Percentiles rank a stretch among this genome's conserved stretches.
Conservation (phyloP, 2,329 filamentous ascomycete genomes). For the Trichoderma oligosporum region DNA sequence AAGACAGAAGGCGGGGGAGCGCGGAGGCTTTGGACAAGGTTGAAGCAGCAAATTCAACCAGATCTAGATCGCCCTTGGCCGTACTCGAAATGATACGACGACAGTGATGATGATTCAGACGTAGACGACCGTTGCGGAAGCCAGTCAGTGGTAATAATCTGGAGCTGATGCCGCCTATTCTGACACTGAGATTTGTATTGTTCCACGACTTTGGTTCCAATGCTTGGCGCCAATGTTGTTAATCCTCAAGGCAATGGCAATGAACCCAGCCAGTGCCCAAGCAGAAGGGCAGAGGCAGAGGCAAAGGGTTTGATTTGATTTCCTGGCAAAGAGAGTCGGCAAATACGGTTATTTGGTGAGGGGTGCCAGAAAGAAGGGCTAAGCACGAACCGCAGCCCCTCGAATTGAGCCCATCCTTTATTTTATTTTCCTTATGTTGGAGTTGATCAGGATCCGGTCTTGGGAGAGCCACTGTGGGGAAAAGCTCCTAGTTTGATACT, state of each 20-base stretch:
- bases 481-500: conserved; percentile 8
- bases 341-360: conserved; percentile 1
- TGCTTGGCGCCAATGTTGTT: no score
- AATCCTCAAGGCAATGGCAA: no score
- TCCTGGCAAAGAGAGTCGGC: neutral
- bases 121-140: neutral
- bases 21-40: neutral
- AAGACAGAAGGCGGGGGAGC: neutral
- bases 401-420: conserved; percentile 18
- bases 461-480: conserved; percentile 18
- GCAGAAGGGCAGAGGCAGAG: neutral
- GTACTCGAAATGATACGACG: neutral
- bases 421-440: conserved; percentile 7
- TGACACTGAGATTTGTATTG: no score
- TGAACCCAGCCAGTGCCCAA: no score
- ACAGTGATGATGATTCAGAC: neutral
- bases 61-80: neutral
- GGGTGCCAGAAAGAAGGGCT: conserved; percentile 14
- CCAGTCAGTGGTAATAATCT: no score
- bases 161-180: neutral
- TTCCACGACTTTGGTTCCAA: no score
- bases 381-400: conserved; percentile 11
- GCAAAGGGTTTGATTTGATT: neutral
- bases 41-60: neutral
- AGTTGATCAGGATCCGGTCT: conserved; percentile 19